Conservation (phyloP, 139 green algal genomes). For the Edaphochlamys debaryana region DNA sequence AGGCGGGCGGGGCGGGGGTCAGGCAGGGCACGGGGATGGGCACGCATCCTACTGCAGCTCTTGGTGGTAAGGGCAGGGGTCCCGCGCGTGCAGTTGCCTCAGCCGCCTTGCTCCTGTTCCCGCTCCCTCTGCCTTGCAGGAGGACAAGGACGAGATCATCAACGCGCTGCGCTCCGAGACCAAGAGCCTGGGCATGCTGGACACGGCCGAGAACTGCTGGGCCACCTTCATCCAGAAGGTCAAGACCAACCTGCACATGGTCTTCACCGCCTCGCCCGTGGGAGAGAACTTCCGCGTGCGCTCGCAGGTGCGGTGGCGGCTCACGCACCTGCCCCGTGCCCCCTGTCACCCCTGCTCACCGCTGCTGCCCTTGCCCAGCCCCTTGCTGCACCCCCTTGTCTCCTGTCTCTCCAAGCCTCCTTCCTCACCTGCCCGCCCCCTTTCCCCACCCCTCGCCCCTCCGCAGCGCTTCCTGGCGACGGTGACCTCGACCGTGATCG, state of each 20-base stretch:
- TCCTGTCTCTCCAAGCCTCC: background rate
- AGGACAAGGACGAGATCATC: slow-evolving; percentile 93
- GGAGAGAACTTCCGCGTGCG: slow-evolving; percentile 88
- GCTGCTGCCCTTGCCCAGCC: no score
- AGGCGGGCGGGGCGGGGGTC: no score
- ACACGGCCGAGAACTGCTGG: slow-evolving; percentile 90
- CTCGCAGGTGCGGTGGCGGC: slow-evolving; percentile 28
- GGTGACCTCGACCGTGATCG: slow-evolving; percentile 89
- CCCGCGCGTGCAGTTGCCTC: no score
- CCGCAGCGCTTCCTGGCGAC: slow-evolving; percentile 88
- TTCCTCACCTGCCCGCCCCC: background rate
- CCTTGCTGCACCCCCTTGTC: background rate
- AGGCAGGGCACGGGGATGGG: no score
- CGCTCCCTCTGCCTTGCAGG: no score
- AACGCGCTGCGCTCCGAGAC: slow-evolving; percentile 84
- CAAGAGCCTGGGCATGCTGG: slow-evolving; percentile 82
- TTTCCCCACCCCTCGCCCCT: background rate
- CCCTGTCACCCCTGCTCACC: background rate
- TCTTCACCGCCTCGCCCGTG: slow-evolving; percentile 89
- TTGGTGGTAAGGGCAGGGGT: no score
- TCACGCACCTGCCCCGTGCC: no score
- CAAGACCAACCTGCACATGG: slow-evolving; percentile 86
- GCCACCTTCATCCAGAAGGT: slow-evolving; percentile 83
- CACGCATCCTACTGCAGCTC: no score
- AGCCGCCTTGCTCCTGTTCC: no score